Evolutionary conservation across 495 filamentous ascomycete genomes (phyloP).

Genomic region (Aspergillus carlsbadensis): DNA sequence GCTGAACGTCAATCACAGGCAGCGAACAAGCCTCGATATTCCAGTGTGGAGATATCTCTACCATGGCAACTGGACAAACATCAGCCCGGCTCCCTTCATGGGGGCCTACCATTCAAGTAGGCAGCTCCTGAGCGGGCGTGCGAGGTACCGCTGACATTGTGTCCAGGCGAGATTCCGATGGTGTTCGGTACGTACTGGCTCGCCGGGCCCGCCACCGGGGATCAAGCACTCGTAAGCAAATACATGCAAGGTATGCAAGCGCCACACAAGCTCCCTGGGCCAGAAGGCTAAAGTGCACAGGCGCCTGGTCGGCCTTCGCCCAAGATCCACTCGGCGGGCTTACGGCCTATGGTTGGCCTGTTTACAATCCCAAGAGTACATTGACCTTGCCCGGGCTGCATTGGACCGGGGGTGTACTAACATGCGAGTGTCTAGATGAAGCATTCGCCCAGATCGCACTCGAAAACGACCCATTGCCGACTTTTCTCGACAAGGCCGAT

Average conservation of each 20-base stretch:
- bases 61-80: slow-evolving; percentile 45
- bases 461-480: no score
- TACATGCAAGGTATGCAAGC: slow-evolving; percentile 22
- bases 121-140: neutral
- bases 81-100: slow-evolving; percentile 42
- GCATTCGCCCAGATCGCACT: no score
- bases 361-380: no score
- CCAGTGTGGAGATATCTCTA: slow-evolving; percentile 53
- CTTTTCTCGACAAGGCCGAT: no score
- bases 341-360: no score
- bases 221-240: slow-evolving; percentile 12
- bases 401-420: no score
- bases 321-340: slow-evolving; percentile 42
- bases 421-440: no score
- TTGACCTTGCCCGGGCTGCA: no score
- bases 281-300: slow-evolving; percentile 4
- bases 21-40: slow-evolving; percentile 18
- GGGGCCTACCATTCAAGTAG: slow-evolving; percentile 49
- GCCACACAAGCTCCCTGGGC: no score
- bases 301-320: slow-evolving; percentile 50
- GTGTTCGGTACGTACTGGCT: slow-evolving; percentile 40
- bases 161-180: slow-evolving; percentile 36
- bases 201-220: neutral
- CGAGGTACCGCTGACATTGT: neutral
- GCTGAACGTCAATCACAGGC: neutral